Percentiles rank a stretch among this genome's conserved stretches.
phyloP scores from a whole-genome alignment of 1,284 basidiomycete genomes.

The Ceratobasidium sp. region DNA sequence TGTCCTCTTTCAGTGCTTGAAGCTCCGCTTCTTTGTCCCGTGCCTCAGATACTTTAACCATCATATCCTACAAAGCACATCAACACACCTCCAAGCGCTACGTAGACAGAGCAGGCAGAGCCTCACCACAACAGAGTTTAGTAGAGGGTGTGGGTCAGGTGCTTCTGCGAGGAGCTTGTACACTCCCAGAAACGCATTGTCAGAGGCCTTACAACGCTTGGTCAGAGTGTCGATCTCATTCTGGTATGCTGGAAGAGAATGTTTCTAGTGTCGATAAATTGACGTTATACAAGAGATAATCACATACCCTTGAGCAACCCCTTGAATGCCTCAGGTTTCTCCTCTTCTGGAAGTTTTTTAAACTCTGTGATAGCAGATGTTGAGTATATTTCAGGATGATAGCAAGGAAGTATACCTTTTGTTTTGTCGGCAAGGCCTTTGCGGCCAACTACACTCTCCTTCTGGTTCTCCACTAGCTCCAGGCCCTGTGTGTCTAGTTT shows the following conservation, averaged over 20 bases:
- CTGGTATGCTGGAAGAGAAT: slow-evolving; percentile 79
- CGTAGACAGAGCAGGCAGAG: neutral
- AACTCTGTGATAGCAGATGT: slow-evolving; percentile 71
- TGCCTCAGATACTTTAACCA: slow-evolving; percentile 86
- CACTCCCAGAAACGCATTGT: slow-evolving; percentile 92
- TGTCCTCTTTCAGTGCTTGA: slow-evolving; percentile 78
- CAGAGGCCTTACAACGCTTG: slow-evolving; percentile 88
- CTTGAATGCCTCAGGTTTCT: slow-evolving; percentile 88
- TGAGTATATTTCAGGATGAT: neutral
- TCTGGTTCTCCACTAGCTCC: slow-evolving; percentile 97
- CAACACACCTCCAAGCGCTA: neutral
- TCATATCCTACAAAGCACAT: slow-evolving; percentile 74
- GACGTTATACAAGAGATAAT: slow-evolving; percentile 21
- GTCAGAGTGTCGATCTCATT: slow-evolving; percentile 95
- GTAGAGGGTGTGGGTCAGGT: slow-evolving; percentile 94
- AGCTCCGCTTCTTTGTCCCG: slow-evolving; percentile 78
- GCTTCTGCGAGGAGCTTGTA: slow-evolving; percentile 95
- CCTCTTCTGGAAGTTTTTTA: slow-evolving; percentile 88
- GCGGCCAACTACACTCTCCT: slow-evolving; percentile 92
- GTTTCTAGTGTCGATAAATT: slow-evolving; percentile 32
- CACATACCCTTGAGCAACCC: slow-evolving; percentile 80
- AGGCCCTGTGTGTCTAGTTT: slow-evolving; percentile 89
- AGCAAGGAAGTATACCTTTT: slow-evolving; percentile 68
- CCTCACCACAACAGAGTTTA: slow-evolving; percentile 90
- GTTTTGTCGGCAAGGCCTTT: slow-evolving; percentile 94